Evolutionary conservation across 768 basidiomycete genomes (phyloP), one percentile per base, ranked within the genome.

Genomic region (Psilocybe cyanescens): DNA sequence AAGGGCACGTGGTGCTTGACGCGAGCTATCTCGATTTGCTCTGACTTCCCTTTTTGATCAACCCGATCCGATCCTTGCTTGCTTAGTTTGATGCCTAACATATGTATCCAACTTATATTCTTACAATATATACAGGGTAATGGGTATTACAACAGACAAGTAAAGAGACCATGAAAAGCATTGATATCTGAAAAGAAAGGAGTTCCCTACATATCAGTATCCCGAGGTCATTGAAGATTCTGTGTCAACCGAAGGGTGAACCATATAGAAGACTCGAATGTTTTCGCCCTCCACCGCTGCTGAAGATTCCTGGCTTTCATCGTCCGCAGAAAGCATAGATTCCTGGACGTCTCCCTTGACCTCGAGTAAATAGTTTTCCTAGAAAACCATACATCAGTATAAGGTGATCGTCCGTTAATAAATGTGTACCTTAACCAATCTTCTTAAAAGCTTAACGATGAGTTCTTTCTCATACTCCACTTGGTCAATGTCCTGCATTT

Each of bases 391-490:
- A 19, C 31, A 28, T 65, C n/a, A 62, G 47, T 31, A 48, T 37
- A 30, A n/a, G 14, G 35, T 4, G 11, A n/a, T 12, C 14, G 33
- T 17, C 5, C 3, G 35, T 29, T 33, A 41, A 17, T 45, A 17
- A 17, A 44, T 12, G 1, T 81, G 57, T 61, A 95, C 96, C 88
- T 96, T 97, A 65, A 96, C 91, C 57, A 99, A 78, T 75, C 94
- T 96, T 67, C 80, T 85, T 65, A 99, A 74, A 70, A 97, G 88
- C 76, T 99, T 99, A 44, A 84, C 86, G 62, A 98, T 86, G 53
- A 99, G 80, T 72, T 95, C 94, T 68, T 89, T 89, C 76, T 99
- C 92, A 66, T 91, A 90, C 67, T 98, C 95, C 16, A 97, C 77
- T 68, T 96, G 89, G 57, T 95, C 94, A 4, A 94, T 83, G 55